phyloP scores from a whole-genome alignment of 2,329 filamentous ascomycete genomes.

The Immersiporthe knoxdaviesiana region DNA sequence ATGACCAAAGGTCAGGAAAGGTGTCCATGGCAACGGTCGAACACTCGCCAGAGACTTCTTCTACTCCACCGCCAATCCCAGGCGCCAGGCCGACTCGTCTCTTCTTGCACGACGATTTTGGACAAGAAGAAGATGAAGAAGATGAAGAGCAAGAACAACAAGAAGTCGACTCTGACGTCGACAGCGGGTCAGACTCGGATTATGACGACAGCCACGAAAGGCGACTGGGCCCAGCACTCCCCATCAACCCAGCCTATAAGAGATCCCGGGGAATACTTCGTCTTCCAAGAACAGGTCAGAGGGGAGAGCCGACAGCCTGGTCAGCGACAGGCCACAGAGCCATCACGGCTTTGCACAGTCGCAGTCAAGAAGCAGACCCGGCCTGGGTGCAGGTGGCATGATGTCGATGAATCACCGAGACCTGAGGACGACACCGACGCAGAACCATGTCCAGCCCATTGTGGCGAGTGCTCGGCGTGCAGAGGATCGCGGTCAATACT shows the following conservation, averaged over 20 bases:
- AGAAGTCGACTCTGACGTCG: conserved; percentile 7
- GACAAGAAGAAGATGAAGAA: conserved; percentile 11
- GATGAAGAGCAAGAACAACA: too few species aligned
- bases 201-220: conserved; percentile 17
- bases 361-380: conserved; percentile 5
- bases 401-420: conserved; percentile 12
- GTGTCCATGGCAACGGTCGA: background rate
- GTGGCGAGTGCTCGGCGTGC: background rate
- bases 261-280: background rate
- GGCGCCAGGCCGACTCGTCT: conserved; percentile 13
- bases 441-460: conserved; percentile 18
- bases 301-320: conserved; percentile 14
- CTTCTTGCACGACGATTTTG: conserved; percentile 20
- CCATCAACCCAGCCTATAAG: background rate
- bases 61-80: conserved; percentile 22
- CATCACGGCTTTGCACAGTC: conserved; percentile 1
- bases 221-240: background rate
- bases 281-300: conserved; percentile 4
- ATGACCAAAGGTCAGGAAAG: background rate
- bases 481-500: background rate
- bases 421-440: conserved; percentile 23
- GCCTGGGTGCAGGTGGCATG: background rate
- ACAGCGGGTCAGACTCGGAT: background rate
- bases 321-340: conserved; percentile 14
- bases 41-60: conserved; percentile 8